Conservation (phyloP, 257 asterid genomes). For the Solanum pimpinellifolium region DNA sequence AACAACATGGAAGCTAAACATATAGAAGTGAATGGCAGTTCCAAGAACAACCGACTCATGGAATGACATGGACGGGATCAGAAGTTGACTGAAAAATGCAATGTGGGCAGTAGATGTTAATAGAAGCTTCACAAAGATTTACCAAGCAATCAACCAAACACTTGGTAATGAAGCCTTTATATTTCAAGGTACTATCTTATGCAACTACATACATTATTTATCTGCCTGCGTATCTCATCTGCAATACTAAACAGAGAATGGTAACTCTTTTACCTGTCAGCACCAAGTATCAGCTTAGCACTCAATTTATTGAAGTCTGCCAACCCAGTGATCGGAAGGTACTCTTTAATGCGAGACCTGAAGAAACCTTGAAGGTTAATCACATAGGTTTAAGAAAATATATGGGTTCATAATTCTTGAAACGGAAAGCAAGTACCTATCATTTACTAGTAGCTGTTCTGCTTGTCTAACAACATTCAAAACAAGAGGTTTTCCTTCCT, state of each 20-base stretch:
- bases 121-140: neutral
- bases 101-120: neutral
- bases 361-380: conserved; percentile 5
- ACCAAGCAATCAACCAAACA: neutral
- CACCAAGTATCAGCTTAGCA: conserved; percentile 90
- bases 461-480: conserved; percentile 86
- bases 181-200: neutral
- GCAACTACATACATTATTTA: neutral
- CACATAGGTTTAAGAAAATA: neutral
- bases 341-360: conserved; percentile 90
- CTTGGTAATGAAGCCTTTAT: neutral
- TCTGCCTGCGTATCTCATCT: neutral
- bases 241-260: neutral
- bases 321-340: conserved; percentile 83
- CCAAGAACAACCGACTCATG: neutral
- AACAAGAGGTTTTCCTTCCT: conserved; percentile 99
- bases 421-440: conserved; percentile 32
- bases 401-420: neutral
- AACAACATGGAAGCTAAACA: neutral
- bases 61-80: neutral
- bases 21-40: neutral
- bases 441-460: conserved; percentile 67
- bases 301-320: conserved; percentile 83
- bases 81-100: neutral
- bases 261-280: conserved; percentile 48